Evolutionary conservation across 108 stramenopile genomes (phyloP).

Genomic region (Cyclotella kingstonii): DNA sequence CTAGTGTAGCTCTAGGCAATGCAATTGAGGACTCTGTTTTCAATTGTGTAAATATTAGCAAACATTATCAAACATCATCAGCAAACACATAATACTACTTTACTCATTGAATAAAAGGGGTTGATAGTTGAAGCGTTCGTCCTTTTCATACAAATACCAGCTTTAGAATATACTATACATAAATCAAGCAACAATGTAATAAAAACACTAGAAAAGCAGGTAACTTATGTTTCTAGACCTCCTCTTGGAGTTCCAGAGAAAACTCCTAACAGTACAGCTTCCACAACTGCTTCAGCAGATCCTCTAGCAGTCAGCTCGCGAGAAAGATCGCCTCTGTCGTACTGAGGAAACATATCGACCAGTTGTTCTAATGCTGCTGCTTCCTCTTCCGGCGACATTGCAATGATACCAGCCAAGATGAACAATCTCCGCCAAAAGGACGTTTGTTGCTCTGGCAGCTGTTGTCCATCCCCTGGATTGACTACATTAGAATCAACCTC

Average conservation of each 20-base stretch:
- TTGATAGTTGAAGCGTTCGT: too few species aligned
- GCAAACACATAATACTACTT: too few species aligned
- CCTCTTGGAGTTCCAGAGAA: slow-evolving; percentile 57
- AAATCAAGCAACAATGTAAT: neutral
- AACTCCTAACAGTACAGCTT: slow-evolving; percentile 58
- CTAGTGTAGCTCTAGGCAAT: too few species aligned
- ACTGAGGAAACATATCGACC: slow-evolving; percentile 78
- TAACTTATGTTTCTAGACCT: neutral
- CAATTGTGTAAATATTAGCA: too few species aligned
- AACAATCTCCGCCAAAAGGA: slow-evolving; percentile 66
- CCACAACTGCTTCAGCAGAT: slow-evolving; percentile 73
- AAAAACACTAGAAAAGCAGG: neutral
- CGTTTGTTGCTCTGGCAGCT: slow-evolving; percentile 16
- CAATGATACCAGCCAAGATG: slow-evolving; percentile 55
- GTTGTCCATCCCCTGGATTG: slow-evolving; percentile 1
- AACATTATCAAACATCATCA: too few species aligned
- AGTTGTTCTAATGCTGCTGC: slow-evolving; percentile 62
- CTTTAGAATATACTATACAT: too few species aligned
- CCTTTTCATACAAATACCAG: too few species aligned
- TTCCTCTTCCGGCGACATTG: slow-evolving; percentile 82
- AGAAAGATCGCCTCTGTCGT: slow-evolving; percentile 66
- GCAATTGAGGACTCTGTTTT: too few species aligned
- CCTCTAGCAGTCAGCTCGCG: slow-evolving; percentile 65
- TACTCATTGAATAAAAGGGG: too few species aligned
- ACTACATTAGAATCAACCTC: slow-evolving; percentile 13